A percentile compares a stretch with the other conserved stretches of the same genome.
phyloP scores from a whole-genome alignment of 2,329 filamentous ascomycete genomes.

The Sclerotinia glacialis region DNA sequence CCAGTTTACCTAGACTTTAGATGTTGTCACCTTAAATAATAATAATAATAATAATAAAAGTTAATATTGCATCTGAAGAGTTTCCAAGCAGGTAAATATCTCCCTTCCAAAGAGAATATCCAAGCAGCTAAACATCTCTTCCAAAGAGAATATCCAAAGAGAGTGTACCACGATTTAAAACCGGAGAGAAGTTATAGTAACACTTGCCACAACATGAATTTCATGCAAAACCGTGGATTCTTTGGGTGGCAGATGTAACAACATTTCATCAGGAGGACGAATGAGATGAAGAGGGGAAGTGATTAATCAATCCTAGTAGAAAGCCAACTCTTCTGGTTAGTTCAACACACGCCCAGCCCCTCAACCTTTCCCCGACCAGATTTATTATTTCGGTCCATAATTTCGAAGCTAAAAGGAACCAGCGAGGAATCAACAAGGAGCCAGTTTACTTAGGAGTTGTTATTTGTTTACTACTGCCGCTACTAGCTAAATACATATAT shows the following conservation, averaged over 20 bases:
- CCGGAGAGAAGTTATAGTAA: not conserved
- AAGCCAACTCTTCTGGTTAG: constrained; percentile 1
- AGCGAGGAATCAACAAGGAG: not conserved
- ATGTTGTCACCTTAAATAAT: too few species aligned
- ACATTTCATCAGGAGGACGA: not conserved
- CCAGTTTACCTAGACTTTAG: not conserved
- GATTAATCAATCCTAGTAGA: not conserved
- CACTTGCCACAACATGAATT: constrained; percentile 16
- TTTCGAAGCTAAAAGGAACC: not conserved
- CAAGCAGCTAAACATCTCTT: not conserved
- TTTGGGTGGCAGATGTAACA: constrained; percentile 12
- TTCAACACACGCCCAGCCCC: constrained; percentile 1
- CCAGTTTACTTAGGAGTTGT: not conserved
- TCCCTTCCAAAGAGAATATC: not conserved
- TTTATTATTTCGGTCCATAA: not conserved
- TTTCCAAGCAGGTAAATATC: too few species aligned
- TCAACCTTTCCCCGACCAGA: constrained; percentile 8
- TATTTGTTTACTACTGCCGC: not conserved
- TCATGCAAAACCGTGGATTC: constrained; percentile 14
- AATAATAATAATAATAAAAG: too few species aligned
- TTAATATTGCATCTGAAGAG: too few species aligned
- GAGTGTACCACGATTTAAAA: constrained; percentile 3
- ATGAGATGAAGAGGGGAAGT: not conserved
- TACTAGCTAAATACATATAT: not conserved
- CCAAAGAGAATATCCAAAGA: not conserved